Base-by-base conservation (phyloP, 176 grass and related monocot genomes). In the Oryza glaberrima region DNA sequence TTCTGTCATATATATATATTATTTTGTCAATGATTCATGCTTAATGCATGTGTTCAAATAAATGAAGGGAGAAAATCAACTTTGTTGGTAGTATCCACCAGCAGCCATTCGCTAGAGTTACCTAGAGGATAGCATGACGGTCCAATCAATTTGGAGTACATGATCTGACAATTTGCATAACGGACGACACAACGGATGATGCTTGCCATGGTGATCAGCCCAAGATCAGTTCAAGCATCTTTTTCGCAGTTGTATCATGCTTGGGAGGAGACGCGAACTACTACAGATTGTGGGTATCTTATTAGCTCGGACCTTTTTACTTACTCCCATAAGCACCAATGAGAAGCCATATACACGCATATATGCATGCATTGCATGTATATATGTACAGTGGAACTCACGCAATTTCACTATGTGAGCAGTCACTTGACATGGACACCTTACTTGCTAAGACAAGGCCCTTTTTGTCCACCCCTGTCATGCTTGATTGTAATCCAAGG, bases 211-310 rank as follows among this genome's bases (percentile, higher is more conserved):
- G 54, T n/a, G 54, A 9, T 20, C 54, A 58, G 6, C 54, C 49
- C 16, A 40, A 16, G 30, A 54, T 81, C 8, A 20, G 66, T 35
- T 81, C 20, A 52, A 70, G 48, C 8, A 41, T 81, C 47, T 9
- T 58, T 56, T 40, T 81, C 79, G 19, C 56, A 1, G 47, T 41
- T 70, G 34, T 12, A 70, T 41, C 19, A 70, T 81, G 79, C 79
- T 70, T 81, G 79, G 47, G 12, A 9, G 34, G 12, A 26, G 47
- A 44, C 0, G 9, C 16, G 32, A 79, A 11, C 41, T 4, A 34
- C 64, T 30, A 20, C 7, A 46, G 0, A 17, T 15, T 38, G 63
- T 20, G 25, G 41, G 38, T 70, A 70, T 11, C 41, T 8, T 25
- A 4, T 8, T 36, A 36, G 35, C 63, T 7, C n/a, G 8, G 4